Evolutionary conservation across 164 flowering plant genomes (phyloP), one percentile per base, ranked within the genome.

Genomic region (Chimonanthus praecox): DNA sequence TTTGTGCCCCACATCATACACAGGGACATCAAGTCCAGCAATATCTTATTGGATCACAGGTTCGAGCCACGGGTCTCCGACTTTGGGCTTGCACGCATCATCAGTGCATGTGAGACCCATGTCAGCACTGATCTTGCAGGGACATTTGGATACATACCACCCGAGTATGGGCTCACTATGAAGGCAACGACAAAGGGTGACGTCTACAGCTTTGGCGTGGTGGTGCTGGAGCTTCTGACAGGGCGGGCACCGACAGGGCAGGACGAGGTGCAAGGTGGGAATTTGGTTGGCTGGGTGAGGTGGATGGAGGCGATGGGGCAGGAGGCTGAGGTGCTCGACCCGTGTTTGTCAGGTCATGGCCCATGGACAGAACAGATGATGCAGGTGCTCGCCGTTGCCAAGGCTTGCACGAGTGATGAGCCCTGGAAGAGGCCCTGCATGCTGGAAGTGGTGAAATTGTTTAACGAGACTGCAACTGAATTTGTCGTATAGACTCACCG

Each of bases 211-310:
- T 89, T 86, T 64, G 88, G 93, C 10, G 93, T 86, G 21, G 89
- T 89, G 71, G 81, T 87, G 85, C 72, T 87, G 70, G 92, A 89
- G 79, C 75, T 89, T 58, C 78, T 87, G 16, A 89, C 90, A 0
- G 90, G 92, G 47, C 69, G 85, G 20, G 86, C 85, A 5, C 87
- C 92, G 1, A 85, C 83, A 3, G 92, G 90, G 10, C 90, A 89
- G 77, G 81, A 85, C 5, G 92, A 89, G 21, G 72, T 73, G 20
- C 90, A 87, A 71, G 92, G 90, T 0, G 89, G 89, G 6, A 89
- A 89, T 78, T 81, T 89, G 70, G 93, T 89, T n/a, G 93, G 93
- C 2, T 89, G 91, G 93, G 87, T 84, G 65, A 82, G 88, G 74
- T 73, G 84, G 81, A 84, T 86, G 91, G 73, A 69, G 21, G 85